These are phyloP conservation scores for Massospora cicadina DNA, from an alignment of 371 early-diverging fungal genomes.

Conservation along the genomic window DNA sequence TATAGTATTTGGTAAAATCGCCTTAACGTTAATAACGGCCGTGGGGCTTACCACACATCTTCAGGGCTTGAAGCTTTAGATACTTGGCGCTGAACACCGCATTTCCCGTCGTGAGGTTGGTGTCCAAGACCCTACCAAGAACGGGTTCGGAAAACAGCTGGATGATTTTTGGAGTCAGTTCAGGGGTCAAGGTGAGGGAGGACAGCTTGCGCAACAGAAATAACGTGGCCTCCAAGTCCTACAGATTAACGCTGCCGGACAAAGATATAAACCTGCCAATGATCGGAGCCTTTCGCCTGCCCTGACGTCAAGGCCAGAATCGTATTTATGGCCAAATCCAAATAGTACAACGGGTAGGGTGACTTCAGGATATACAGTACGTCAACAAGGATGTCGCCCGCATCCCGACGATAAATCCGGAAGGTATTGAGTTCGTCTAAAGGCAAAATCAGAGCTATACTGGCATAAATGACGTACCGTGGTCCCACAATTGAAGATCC, in stretches of 20 bases:
- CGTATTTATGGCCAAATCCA: not conserved
- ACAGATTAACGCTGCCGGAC: not conserved
- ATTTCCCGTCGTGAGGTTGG: not conserved
- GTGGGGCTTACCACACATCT: not conserved
- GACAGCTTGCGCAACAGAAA: not conserved
- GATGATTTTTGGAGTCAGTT: not conserved
- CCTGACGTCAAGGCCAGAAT: not conserved
- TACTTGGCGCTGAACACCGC: not conserved
- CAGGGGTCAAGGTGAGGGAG: not conserved
- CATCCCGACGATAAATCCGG: not conserved
- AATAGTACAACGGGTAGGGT: not conserved
- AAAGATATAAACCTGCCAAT: not conserved
- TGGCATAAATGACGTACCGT: not conserved
- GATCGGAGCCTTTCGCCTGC: not conserved
- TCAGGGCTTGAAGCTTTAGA: not conserved
- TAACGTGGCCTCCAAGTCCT: not conserved
- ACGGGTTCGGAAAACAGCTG: not conserved
- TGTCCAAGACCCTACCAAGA: not conserved
- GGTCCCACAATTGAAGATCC: not conserved
- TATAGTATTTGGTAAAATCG: not conserved
- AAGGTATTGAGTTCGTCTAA: not conserved
- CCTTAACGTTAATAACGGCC: not conserved
- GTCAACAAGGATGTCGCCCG: not conserved
- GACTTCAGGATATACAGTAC: not conserved
- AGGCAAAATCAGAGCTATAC: not conserved